These are phyloP conservation scores for Acanthamoeba lenticulata DNA, from an alignment of 208 protist species.

Conservation along the genomic window DNA sequence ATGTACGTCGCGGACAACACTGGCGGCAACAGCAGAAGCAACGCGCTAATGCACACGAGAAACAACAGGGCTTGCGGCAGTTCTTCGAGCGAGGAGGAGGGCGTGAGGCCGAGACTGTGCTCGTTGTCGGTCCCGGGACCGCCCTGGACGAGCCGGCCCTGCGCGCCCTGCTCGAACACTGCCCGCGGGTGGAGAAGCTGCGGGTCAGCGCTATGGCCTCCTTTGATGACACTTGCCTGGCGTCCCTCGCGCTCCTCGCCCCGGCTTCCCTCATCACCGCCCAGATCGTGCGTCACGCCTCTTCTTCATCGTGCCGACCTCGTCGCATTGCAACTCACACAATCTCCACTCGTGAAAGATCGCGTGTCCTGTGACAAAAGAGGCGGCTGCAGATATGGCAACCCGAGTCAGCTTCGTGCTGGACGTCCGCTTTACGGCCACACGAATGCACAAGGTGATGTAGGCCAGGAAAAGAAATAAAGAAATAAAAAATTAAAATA, in stretches of 20 bases:
- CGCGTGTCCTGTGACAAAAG: background rate
- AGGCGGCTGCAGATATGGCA: background rate
- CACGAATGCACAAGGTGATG: background rate
- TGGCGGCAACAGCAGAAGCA: background rate
- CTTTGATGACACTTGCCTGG: background rate
- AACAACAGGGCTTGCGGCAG: background rate
- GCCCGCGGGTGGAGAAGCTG: background rate
- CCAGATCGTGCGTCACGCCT: background rate
- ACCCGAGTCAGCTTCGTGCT: background rate
- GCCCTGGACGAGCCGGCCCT: background rate
- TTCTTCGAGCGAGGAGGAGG: background rate
- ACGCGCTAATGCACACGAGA: background rate
- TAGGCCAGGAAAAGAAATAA: too few relatives aligned
- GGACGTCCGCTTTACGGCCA: background rate
- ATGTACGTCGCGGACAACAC: background rate
- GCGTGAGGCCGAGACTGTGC: background rate
- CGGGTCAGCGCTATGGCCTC: background rate
- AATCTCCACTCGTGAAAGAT: background rate
- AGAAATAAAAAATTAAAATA: too few relatives aligned
- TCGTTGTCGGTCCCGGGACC: background rate
- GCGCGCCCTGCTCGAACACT: background rate
- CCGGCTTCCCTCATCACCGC: background rate
- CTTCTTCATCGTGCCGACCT: background rate
- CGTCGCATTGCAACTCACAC: background rate
- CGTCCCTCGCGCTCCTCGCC: background rate